Percentiles rank a stretch among this genome's conserved stretches.
These are phyloP conservation scores for Dissophora globulifera DNA, from an alignment of 192 early-diverging fungal species.

Conservation along the genomic window DNA sequence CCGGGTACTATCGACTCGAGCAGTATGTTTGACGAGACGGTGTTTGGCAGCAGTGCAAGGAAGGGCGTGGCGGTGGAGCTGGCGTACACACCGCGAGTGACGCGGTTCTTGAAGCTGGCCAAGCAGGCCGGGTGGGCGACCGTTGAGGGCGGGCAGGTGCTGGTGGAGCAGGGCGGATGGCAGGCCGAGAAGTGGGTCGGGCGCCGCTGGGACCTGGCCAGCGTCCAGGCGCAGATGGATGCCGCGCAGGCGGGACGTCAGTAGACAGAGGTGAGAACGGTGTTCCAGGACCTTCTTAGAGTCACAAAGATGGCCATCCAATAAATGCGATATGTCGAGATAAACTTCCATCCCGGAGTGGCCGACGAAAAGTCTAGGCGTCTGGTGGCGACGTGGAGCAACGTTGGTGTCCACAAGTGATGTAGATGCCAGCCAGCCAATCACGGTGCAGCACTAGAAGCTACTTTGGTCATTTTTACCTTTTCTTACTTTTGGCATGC, in stretches of 20 bases:
- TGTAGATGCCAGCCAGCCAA: too few relatives aligned
- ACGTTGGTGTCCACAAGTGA: too few relatives aligned
- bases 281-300: too few relatives aligned
- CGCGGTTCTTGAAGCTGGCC: slow-evolving; percentile 78
- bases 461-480: too few relatives aligned
- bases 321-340: too few relatives aligned
- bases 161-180: slow-evolving; percentile 92
- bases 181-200: slow-evolving; percentile 93
- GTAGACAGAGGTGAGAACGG: slow-evolving; percentile 9
- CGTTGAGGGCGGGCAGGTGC: slow-evolving; percentile 87
- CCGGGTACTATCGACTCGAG: slow-evolving; percentile 77
- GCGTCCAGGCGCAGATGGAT: slow-evolving; percentile 37
- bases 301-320: too few relatives aligned
- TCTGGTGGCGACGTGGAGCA: too few relatives aligned
- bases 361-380: too few relatives aligned
- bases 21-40: slow-evolving; percentile 57
- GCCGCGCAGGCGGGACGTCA: slow-evolving; percentile 16
- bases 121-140: slow-evolving; percentile 66
- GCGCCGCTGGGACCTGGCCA: slow-evolving; percentile 43
- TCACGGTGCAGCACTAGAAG: too few relatives aligned
- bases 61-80: slow-evolving; percentile 85
- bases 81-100: slow-evolving; percentile 92
- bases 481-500: too few relatives aligned
- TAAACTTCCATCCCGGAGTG: too few relatives aligned
- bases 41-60: slow-evolving; percentile 55